Evolutionary conservation across 768 basidiomycete genomes (phyloP), one percentile per base, ranked within the genome.

Genomic region (Leccinum subgranulosum): DNA sequence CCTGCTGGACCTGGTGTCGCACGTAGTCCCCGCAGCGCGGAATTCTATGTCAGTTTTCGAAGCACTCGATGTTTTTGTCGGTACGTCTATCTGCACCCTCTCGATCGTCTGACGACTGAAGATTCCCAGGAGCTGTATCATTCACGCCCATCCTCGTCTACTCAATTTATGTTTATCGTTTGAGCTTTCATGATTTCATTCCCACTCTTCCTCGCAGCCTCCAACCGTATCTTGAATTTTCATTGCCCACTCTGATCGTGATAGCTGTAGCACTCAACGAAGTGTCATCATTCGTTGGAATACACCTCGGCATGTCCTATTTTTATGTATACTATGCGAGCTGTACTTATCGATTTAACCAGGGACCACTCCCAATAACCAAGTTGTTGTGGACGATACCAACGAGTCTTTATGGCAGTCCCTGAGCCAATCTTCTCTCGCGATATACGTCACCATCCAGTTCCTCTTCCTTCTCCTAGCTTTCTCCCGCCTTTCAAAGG

Each of bases 131-230:
- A 43, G 77, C 79, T 45, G 66, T 78, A 45, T 90, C 90, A 3
- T 86, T 83, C 64, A 65, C 86, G 23, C 87, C 90, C 11, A 73
- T 91, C 48, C 73, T 90, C 41, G 73, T 84, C 47, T 90, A 86
- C 73, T 82, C 76, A 19, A 54, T 80, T 54, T 88, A 84, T 71
- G 75, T 90, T 52, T 85, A 80, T 72, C 72, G 83, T 54, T 80
- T 89, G 58, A 77, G 82, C 27, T 72, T 75, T 49, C 65, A 68
- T 21, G 77, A 85, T 59, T 78, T 88, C 59, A 67, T 85, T 46
- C 75, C 78, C 49, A 67, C 68, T 36, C 75, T 89, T 36, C 87
- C 90, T 15, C 64, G 63, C 34, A 78, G 77, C 12, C 72, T 84
- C 53, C 80, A 76, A 48, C 70, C 66, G 17, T 67, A 82, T 54